phyloP scores from a whole-genome alignment of 345 rosid genomes.

The Kandelia obovata region DNA sequence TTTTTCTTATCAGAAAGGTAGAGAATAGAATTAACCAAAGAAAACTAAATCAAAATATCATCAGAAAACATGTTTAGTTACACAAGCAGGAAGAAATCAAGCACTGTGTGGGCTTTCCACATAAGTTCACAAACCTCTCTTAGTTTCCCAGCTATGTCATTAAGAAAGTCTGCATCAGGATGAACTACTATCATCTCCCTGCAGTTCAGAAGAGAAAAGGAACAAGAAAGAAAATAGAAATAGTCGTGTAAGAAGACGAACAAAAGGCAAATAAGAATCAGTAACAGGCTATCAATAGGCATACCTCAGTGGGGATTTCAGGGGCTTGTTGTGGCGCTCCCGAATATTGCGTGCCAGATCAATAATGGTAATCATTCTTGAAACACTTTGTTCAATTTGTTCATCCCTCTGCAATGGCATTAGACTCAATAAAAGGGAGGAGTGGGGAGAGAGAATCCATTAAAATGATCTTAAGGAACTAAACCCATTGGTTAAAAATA shows the following conservation, averaged over 20 bases:
- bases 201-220: conserved; percentile 15
- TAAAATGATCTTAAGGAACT: too few species aligned
- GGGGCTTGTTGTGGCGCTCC: conserved; percentile 84
- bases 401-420: conserved; percentile 57
- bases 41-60: not conserved
- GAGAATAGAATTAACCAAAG: not conserved
- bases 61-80: not conserved
- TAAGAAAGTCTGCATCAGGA: conserved; percentile 80
- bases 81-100: conserved; percentile 1
- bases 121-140: conserved; percentile 55
- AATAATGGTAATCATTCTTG: conserved; percentile 92
- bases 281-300: conserved; percentile 10
- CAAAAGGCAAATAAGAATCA: conserved; percentile 3
- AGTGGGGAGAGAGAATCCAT: not conserved
- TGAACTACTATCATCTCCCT: conserved; percentile 94
- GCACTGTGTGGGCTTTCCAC: not conserved
- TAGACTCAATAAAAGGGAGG: not conserved
- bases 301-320: conserved; percentile 90
- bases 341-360: conserved; percentile 97
- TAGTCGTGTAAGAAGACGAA: not conserved
- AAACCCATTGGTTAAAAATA: too few species aligned
- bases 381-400: conserved; percentile 86
- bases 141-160: conserved; percentile 88
- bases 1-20: not conserved
- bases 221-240: not conserved